Percentiles rank a stretch among this genome's conserved stretches.
phyloP scores from a whole-genome alignment of 768 basidiomycete species.

The Tulasnella sp. region DNA sequence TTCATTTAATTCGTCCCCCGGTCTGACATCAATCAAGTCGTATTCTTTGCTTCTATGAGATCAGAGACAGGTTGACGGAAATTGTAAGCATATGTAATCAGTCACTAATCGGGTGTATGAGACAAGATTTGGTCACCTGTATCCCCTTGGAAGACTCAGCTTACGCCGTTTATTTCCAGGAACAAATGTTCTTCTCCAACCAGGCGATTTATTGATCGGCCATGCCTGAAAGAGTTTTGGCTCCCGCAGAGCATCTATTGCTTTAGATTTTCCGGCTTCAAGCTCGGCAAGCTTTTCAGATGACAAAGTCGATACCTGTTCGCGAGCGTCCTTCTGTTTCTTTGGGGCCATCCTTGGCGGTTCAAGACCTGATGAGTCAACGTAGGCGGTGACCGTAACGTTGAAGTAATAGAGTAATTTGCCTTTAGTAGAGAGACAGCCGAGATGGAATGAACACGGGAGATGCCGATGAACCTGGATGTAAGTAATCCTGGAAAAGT shows the following conservation, averaged over 20 bases:
- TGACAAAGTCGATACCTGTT: no score
- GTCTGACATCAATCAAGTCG: slow-evolving; percentile 2
- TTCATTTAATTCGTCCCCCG: slow-evolving; percentile 8
- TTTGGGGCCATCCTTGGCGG: no score
- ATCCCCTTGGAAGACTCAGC: slow-evolving; percentile 5
- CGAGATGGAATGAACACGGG: no score
- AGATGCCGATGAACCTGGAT: no score
- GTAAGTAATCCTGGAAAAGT: no score
- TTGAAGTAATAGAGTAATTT: no score
- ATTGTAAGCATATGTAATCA: neutral
- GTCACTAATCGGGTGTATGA: no score
- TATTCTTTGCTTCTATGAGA: slow-evolving; percentile 10
- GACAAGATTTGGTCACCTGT: no score
- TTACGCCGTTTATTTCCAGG: neutral
- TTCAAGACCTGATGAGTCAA: no score
- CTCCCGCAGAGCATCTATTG: slow-evolving; percentile 1
- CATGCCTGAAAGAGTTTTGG: slow-evolving; percentile 9
- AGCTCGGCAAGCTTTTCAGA: slow-evolving; percentile 1
- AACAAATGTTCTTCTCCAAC: slow-evolving; percentile 3
- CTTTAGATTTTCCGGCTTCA: slow-evolving; percentile 1
- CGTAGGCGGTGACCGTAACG: no score
- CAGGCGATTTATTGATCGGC: slow-evolving; percentile 12
- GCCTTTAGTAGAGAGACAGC: no score
- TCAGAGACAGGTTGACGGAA: neutral
- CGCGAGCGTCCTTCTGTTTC: no score